phyloP scores from a whole-genome alignment of 2,329 filamentous ascomycete genomes.

The Fusarium odoratissimum region DNA sequence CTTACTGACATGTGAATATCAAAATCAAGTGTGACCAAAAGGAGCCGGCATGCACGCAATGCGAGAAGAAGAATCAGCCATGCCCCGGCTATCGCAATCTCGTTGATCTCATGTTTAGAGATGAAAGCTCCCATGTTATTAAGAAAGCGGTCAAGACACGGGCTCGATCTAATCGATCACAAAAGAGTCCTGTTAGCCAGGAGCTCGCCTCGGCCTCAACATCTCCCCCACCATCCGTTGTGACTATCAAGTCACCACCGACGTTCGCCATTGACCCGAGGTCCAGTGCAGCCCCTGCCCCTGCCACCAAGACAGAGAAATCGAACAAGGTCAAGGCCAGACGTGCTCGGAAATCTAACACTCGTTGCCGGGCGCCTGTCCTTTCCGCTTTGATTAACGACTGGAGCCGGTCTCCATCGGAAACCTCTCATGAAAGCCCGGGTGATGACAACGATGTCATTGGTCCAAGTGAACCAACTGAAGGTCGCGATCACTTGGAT shows the following conservation, averaged over 20 bases:
- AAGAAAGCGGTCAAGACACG: conserved; percentile 59
- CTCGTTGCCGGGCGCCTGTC: conserved; percentile 33
- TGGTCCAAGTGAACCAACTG: conserved; percentile 30
- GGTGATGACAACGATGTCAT: conserved; percentile 24
- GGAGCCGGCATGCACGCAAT: conserved; percentile 65
- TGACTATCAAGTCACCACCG: conserved; percentile 11
- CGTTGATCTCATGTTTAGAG: conserved; percentile 68
- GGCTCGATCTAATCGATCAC: conserved; percentile 41
- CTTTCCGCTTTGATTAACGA: conserved; percentile 42
- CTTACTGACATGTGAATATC: conserved; percentile 12
- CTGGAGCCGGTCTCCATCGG: conserved; percentile 38
- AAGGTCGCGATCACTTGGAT: conserved; percentile 28
- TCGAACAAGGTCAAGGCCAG: conserved; percentile 15
- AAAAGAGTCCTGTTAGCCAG: conserved; percentile 31
- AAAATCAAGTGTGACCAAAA: conserved; percentile 62
- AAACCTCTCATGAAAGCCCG: conserved; percentile 38
- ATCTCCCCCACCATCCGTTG: conserved; percentile 22
- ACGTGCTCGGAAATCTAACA: conserved; percentile 21
- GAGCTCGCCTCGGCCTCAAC: conserved; percentile 31
- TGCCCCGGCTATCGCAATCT: conserved; percentile 68
- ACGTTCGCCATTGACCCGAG: conserved; percentile 12
- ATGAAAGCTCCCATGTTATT: conserved; percentile 67
- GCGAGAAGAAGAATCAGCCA: conserved; percentile 61
- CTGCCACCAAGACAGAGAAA: conserved; percentile 11
- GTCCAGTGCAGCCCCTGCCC: neutral